Conservation (phyloP, 1,284 basidiomycete species). For the Trichosporon sp. region DNA sequence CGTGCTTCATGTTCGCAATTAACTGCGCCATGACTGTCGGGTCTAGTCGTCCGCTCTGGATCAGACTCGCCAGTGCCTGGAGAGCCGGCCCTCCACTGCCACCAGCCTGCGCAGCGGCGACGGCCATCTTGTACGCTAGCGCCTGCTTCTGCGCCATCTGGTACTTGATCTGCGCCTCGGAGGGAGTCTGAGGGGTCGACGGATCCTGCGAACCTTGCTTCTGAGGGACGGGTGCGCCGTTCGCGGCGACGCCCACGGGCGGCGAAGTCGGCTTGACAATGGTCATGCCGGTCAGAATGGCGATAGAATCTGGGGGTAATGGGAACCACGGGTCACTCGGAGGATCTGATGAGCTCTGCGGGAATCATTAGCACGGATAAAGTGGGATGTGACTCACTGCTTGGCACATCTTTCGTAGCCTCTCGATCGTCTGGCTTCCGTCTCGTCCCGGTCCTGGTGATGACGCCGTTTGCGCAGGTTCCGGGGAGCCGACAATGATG, state of each 20-base stretch:
- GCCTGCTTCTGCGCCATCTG: constrained; percentile 21
- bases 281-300: constrained; percentile 13
- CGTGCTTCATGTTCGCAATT: constrained; percentile 10
- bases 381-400: constrained; percentile 6
- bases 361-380: neutral
- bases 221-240: neutral
- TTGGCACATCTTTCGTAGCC: constrained; percentile 21
- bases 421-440: constrained; percentile 12
- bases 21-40: constrained; percentile 19
- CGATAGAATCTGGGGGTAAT: constrained; percentile 11
- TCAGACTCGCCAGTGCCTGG: constrained; percentile 10
- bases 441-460: constrained; percentile 10
- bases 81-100: neutral
- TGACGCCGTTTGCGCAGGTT: neutral
- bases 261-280: constrained; percentile 5
- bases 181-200: constrained; percentile 1
- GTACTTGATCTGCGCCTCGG: constrained; percentile 22
- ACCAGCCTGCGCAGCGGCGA: constrained; percentile 11
- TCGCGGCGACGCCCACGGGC: neutral
- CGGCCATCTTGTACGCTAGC: constrained; percentile 19
- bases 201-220: neutral
- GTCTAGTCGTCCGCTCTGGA: constrained; percentile 15
- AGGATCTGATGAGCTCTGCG: constrained; percentile 7
- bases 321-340: constrained; percentile 15
- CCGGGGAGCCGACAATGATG: constrained; percentile 14